Base-by-base conservation (phyloP, 352 stramenopile genomes). In the Pythium guiyangense region DNA sequence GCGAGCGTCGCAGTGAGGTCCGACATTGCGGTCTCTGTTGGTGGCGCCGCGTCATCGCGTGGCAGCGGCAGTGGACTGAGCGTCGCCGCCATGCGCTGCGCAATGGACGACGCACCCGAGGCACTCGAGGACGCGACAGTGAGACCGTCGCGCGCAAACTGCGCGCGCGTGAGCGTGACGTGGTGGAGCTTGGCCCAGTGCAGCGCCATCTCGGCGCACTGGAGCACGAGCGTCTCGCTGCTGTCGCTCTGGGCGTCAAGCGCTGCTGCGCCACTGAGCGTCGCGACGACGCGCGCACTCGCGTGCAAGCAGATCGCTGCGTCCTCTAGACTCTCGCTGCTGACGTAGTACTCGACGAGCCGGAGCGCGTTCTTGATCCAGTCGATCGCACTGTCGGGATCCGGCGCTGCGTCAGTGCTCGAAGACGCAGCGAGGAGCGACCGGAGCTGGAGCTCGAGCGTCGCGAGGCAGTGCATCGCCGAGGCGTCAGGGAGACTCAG, bases 341-440 rank as follows among this genome's bases (percentile, higher is more conserved):
- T 71, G 2, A 86, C 58, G 48, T 84, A 88, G 50, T 77, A 90
- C 31, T 88, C 74, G 6, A 85, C 75, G 15, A 90, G 66, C 17
- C 71, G 69, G 26, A 88, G 43, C 0, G 58, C 69, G 58, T 88
- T 90, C 34, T 70, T 71, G 25, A 82, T 63, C 79, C 79, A 90
- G 27, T 88, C 65, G 6, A 43, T 12, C 4, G 34, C 49, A 5
- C 9, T 53, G 4, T 57, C 52, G 3, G 31, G 2, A 14, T 26
- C 49, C 15, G 5, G 6, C 12, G 4, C 56, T 18, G 22, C 37
- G 5, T 53, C 48, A 10, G 58, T 49, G 31, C 29, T 61, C 34
- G 43, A 57, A 12, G 52, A 27, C 0, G 43, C 0, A 17, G 9
- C 47, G 14, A 25, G 59, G 52, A 49, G 58, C 60, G 26, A 57